Conservation (phyloP, 75 land plant genomes). For the Sequoiadendron giganteum region DNA sequence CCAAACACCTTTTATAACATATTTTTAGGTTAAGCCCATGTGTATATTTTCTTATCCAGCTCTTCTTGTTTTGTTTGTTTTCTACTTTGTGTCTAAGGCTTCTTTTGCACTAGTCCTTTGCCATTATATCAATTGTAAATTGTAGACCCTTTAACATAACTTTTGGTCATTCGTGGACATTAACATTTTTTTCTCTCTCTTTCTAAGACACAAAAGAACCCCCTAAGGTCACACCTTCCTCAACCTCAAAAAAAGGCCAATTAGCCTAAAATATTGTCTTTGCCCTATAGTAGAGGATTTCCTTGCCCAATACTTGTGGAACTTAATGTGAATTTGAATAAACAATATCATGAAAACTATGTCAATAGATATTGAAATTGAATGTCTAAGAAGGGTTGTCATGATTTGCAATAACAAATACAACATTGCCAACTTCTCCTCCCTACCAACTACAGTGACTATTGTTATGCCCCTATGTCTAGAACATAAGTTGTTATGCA, state of each 20-base stretch:
- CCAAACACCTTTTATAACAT: too few species aligned
- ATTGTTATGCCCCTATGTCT: not conserved
- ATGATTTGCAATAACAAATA: not conserved
- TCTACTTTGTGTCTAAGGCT: too few species aligned
- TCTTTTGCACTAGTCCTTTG: too few species aligned
- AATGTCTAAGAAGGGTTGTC: not conserved
- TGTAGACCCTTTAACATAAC: too few species aligned
- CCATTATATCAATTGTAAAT: too few species aligned
- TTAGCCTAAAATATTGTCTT: not conserved
- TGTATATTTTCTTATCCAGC: too few species aligned
- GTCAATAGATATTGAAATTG: not conserved
- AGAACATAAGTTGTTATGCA: not conserved
- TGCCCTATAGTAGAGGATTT: not conserved
- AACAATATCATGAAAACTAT: not conserved
- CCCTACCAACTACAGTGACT: not conserved
- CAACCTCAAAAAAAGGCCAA: not conserved
- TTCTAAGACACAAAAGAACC: not conserved
- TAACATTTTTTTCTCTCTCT: not conserved
- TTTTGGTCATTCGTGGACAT: not conserved
- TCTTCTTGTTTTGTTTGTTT: too few species aligned
- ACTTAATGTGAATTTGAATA: not conserved
- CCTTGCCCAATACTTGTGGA: not conserved
- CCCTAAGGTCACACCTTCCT: not conserved
- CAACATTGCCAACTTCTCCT: not conserved
- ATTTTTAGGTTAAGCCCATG: too few species aligned